Evolutionary conservation across 2,329 filamentous ascomycete species (phyloP), one percentile per base, ranked within the genome.

Genomic region (Stachybotrys chartarum): DNA sequence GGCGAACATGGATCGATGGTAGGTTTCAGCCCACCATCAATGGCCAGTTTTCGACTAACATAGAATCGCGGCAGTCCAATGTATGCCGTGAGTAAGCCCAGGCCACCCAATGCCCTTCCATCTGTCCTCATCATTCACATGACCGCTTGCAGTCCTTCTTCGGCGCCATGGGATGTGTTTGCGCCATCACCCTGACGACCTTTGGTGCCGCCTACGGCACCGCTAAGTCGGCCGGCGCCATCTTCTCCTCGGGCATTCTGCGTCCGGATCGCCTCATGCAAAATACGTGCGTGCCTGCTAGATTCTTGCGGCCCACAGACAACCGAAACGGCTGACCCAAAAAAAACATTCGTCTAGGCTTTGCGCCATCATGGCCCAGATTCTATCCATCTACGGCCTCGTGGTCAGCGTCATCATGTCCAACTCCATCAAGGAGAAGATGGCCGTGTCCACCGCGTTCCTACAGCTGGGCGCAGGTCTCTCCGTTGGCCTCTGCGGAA

Each of bases 111-210:
- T 52, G 39, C 50, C 12, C 12, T 6, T 35, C n/a, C 31, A 7
- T 32, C 4, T 24, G 24, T 24, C 24, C 24, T 10, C 6, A 18
- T 16, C 12, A 16, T 1, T 39, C 18, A 6, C 7, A 2, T 24
- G 24, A 24, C 30, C 54, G 50, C 55, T 54, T 7, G n/a, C 24
- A 74, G 72, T 70, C 72, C 63, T 73, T 75, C 63, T 74, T 75
- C 59, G 72, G 73, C 44, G 72, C 72, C 49, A 66, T 75, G 58
- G 73, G 73, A 53, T 74, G 72, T 60, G 63, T 67, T 32, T 68
- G 68, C 46, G 72, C 78, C 66, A 80, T 81, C 57, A 71, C 79
- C 65, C 76, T 81, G 70, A 77, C 77, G 61, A 79, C 77, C 64
- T 66, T 81, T 51, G 78, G 74, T 52, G 74, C 74, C 53, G 68